Evolutionary conservation across 176 grass and related monocot genomes (phyloP).

Genomic region (Bromus sterilis): DNA sequence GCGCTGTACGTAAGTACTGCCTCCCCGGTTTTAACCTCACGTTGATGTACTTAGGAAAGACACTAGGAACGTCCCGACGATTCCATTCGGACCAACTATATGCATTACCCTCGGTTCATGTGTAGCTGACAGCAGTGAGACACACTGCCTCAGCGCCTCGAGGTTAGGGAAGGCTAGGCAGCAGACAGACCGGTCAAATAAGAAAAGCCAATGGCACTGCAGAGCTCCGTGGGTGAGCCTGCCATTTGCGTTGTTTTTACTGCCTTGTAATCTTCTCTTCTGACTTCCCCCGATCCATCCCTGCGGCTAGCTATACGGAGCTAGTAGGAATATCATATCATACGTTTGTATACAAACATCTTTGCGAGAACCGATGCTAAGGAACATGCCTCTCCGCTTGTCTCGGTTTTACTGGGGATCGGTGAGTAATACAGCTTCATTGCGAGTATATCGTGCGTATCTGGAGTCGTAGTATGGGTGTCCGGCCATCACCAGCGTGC

Average conservation of each 20-base stretch:
- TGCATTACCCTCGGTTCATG: conserved; percentile 26
- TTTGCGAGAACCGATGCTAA: conserved; percentile 15
- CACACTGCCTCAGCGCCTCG: neutral
- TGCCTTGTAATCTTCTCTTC: conserved; percentile 35
- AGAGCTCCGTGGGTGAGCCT: neutral
- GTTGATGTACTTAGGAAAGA: neutral
- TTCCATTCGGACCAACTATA: conserved; percentile 22
- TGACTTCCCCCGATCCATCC: conserved; percentile 29
- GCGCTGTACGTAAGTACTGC: no score
- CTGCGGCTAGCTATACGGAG: neutral
- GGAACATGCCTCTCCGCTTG: conserved; percentile 14
- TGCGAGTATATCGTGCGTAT: neutral
- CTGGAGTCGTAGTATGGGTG: neutral
- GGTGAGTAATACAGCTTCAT: neutral
- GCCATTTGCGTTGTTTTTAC: conserved; percentile 42
- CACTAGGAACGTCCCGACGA: conserved; percentile 19
- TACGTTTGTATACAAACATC: conserved; percentile 1
- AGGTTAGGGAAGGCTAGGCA: neutral
- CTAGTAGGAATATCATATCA: neutral
- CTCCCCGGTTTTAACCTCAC: neutral
- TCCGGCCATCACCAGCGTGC: neutral
- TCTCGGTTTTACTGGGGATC: neutral
- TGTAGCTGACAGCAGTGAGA: neutral
- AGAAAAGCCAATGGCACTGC: conserved; percentile 21
- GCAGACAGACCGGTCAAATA: conserved; percentile 21